Percentiles rank a stretch among this genome's conserved stretches.
Conservation (phyloP, 306 rosid genomes). For the Quercus cerris region DNA sequence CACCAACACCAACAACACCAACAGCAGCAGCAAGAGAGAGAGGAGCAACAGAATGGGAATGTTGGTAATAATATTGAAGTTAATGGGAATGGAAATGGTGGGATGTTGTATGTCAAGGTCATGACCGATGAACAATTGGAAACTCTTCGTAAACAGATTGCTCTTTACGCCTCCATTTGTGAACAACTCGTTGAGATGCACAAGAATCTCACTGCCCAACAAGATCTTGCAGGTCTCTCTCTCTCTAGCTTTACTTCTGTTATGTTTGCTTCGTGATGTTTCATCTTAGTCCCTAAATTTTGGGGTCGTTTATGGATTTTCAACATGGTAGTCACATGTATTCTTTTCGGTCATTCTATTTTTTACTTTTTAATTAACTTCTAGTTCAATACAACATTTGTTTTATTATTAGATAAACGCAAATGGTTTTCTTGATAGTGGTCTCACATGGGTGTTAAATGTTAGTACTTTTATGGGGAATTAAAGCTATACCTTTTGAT, state of each 20-base stretch:
- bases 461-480: not conserved
- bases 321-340: no score
- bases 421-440: not conserved
- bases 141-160: conserved; percentile 83
- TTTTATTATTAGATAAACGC: not conserved
- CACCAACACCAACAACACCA: not conserved
- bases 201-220: conserved; percentile 68
- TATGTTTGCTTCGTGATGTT: not conserved
- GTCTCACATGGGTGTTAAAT: not conserved
- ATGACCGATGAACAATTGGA: conserved; percentile 97
- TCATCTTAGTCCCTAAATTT: no score
- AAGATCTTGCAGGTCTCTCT: conserved; percentile 72
- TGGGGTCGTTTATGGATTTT: no score
- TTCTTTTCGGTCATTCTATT: no score
- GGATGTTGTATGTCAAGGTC: conserved; percentile 68
- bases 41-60: conserved; percentile 27
- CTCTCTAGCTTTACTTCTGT: not conserved
- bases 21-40: conserved; percentile 29
- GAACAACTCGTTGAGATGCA: conserved; percentile 90
- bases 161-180: conserved; percentile 72
- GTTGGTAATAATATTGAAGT: conserved; percentile 2
- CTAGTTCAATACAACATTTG: not conserved
- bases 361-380: not conserved
- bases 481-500: not conserved
- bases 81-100: conserved; percentile 30